Evolutionary conservation across 352 stramenopile species (phyloP), one percentile per base, ranked within the genome.

Genomic region (Globisporangium megalacanthum): DNA sequence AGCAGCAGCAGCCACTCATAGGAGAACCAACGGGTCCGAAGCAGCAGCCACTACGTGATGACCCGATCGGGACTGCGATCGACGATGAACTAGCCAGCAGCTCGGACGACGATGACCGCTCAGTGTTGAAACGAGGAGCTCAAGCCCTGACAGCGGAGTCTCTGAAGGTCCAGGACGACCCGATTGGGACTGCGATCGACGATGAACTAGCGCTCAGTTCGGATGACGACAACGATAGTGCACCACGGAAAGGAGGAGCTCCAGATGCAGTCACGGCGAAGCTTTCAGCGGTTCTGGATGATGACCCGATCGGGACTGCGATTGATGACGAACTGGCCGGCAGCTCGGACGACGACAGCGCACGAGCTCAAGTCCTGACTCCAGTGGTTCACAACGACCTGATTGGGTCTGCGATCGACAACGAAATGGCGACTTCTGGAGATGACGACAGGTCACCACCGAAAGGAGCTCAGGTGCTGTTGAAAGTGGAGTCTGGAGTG

Each of bases 171-270:
- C 25, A 35, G 33, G 6, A 56, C 44, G 60, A 64, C 60, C 31
- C 47, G n/a, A 62, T 56, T 37, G 19, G 54, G 41, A 61, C 52
- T 55, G 61, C 61, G 39, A 72, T 71, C 36, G 61, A 73, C 48
- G 59, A 69, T 5, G 66, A 77, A 31, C 55, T 80, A 33, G 63
- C 55, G 36, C 49, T 35, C 8, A 77, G 62, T 37, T 69, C 60
- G 14, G 59, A 73, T 6, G 61, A 75, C 37, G 25, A 29, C 25
- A 29, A 29, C 25, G 1, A 66, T 14, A 49, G 25, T 41, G 36
- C 13, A 15, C 25, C 25, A 29, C 25, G 25, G 25, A 29, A 29
- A 29, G 25, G 25, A 29, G 25, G 25, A 29, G 25, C 25, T 29
- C 25, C 25, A 29, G 25, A 29, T 1, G 25, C 25, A 29, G 25